phyloP scores from a whole-genome alignment of 1,139 yeast genomes.

The Spathaspora sp. region DNA sequence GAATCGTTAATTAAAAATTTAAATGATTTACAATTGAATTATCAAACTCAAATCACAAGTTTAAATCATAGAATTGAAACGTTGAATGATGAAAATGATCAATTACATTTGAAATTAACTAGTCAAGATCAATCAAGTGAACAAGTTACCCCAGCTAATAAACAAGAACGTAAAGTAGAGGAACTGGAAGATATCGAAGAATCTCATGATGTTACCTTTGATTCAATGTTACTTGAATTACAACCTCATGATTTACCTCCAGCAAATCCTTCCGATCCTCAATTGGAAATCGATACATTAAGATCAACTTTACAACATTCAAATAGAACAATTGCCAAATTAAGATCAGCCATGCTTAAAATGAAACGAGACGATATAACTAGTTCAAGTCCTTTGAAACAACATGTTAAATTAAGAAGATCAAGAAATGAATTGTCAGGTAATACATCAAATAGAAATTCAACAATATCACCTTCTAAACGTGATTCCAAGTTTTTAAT shows the following conservation, averaged over 20 bases:
- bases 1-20: conserved; percentile 38
- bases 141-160: neutral
- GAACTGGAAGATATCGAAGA: conserved; percentile 15
- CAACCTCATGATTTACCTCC: conserved; percentile 26
- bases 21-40: conserved; percentile 30
- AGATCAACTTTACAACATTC: conserved; percentile 67
- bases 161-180: conserved; percentile 17
- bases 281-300: conserved; percentile 66
- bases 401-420: conserved; percentile 18
- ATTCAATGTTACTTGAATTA: conserved; percentile 33
- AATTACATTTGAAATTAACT: conserved; percentile 42
- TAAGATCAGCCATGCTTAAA: conserved; percentile 51
- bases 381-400: conserved; percentile 14
- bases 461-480: conserved; percentile 35
- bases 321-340: conserved; percentile 55
- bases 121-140: conserved; percentile 6
- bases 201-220: conserved; percentile 36
- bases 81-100: conserved; percentile 65
- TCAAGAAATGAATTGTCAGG: conserved; percentile 7
- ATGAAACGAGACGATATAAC: conserved; percentile 22
- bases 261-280: conserved; percentile 49
- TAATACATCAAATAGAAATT: conserved; percentile 21
- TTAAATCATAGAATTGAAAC: conserved; percentile 52
- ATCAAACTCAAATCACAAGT: conserved; percentile 42
- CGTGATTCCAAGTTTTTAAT: conserved; percentile 34